phyloP scores from a whole-genome alignment of 768 basidiomycete species.

The Porphyrellus cyaneotinctus region DNA sequence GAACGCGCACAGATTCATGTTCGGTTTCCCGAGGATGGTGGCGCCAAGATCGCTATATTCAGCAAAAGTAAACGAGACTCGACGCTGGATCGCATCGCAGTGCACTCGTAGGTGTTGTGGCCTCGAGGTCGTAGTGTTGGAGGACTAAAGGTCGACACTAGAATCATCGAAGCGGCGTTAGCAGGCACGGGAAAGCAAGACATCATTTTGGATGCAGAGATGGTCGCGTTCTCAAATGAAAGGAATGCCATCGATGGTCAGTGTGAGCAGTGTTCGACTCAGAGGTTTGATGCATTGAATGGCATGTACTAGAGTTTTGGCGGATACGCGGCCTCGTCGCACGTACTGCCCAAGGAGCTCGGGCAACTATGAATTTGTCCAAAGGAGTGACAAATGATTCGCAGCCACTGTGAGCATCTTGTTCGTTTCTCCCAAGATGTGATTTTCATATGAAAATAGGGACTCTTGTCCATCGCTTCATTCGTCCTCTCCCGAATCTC shows the following conservation, averaged over 20 bases:
- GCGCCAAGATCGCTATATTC: slow-evolving; percentile 64
- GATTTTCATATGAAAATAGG: slow-evolving; percentile 14
- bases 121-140: neutral
- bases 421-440: slow-evolving; percentile 1
- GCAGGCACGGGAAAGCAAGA: slow-evolving; percentile 38
- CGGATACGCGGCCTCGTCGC: slow-evolving; percentile 58
- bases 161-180: slow-evolving; percentile 60
- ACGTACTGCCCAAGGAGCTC: slow-evolving; percentile 52
- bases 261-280: slow-evolving; percentile 17
- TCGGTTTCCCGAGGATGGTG: slow-evolving; percentile 37
- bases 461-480: slow-evolving; percentile 41
- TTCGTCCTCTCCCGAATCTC: slow-evolving; percentile 34
- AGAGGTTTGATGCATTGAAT: slow-evolving; percentile 1
- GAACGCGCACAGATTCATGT: slow-evolving; percentile 94
- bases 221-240: slow-evolving; percentile 74
- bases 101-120: slow-evolving; percentile 43
- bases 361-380: slow-evolving; percentile 29
- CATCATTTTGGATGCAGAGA: slow-evolving; percentile 77
- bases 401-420: slow-evolving; percentile 17
- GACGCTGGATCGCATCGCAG: slow-evolving; percentile 66
- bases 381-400: slow-evolving; percentile 19
- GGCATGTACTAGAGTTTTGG: slow-evolving; percentile 63
- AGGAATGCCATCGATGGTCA: slow-evolving; percentile 63
- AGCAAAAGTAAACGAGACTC: slow-evolving; percentile 87
- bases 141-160: slow-evolving; percentile 21